Conservation (phyloP, 768 basidiomycete genomes). For the Pleurotus cornucopiae region DNA sequence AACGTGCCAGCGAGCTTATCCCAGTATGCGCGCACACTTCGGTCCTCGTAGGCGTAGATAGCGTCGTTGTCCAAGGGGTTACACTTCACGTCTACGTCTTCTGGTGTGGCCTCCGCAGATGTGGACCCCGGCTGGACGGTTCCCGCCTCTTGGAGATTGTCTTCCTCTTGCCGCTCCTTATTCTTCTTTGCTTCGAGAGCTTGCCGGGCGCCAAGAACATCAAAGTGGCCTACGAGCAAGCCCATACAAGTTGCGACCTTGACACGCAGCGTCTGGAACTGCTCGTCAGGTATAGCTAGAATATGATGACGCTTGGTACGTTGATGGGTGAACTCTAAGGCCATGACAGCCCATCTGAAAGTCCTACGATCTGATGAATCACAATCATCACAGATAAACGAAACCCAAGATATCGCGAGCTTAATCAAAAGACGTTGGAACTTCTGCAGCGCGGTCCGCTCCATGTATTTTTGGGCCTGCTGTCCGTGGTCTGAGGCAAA, state of each 20-base stretch:
- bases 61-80: slow-evolving; percentile 31
- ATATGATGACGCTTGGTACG: slow-evolving; percentile 83
- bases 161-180: slow-evolving; percentile 77
- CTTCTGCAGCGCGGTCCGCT: slow-evolving; percentile 59
- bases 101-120: slow-evolving; percentile 24
- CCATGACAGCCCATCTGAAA: slow-evolving; percentile 97
- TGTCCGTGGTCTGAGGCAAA: slow-evolving; percentile 97
- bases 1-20: slow-evolving; percentile 63
- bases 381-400: slow-evolving; percentile 98
- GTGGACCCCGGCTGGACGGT: slow-evolving; percentile 3
- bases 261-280: slow-evolving; percentile 86
- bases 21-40: slow-evolving; percentile 72
- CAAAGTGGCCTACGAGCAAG: slow-evolving; percentile 94
- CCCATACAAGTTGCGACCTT: slow-evolving; percentile 97
- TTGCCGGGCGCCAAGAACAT: slow-evolving; percentile 93
- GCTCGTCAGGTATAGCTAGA: slow-evolving; percentile 78
- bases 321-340: slow-evolving; percentile 86
- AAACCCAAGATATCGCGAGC: slow-evolving; percentile 95
- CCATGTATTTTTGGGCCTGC: slow-evolving; percentile 87
- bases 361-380: slow-evolving; percentile 93
- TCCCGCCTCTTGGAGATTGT: slow-evolving; percentile 47
- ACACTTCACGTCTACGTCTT: slow-evolving; percentile 44
- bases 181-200: slow-evolving; percentile 85
- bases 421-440: slow-evolving; percentile 84
- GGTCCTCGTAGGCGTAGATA: slow-evolving; percentile 46